Base-by-base conservation (phyloP, 257 asterid genomes). In the Solanum lycopersicoides region DNA sequence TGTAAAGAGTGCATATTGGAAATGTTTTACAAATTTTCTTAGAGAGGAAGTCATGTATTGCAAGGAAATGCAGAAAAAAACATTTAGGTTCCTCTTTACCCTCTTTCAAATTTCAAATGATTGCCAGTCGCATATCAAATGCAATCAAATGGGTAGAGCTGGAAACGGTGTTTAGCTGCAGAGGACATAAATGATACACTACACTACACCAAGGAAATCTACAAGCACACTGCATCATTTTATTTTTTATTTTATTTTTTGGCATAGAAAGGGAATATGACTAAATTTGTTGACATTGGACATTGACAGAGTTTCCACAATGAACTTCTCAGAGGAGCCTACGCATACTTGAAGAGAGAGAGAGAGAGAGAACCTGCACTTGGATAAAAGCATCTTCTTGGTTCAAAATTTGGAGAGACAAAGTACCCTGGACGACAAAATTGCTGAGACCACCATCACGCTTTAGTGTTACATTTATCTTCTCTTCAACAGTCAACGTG, bases 301-400 rank as follows among this genome's bases (percentile, higher is more conserved):
- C 84, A 28, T n/a, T 42, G 83, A 13, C 37, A 42, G 11, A 47
- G 30, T 82, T 42, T 32, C 16, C 45, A 82, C 69, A 50, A 12
- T 50, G 15, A 80, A 25, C 30, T 80, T 30, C 30, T 45, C 20
- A 41, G 3, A 32, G 45, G 45, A 82, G 69, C 45, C 85, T 82
- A 42, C 32, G 85, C n/a, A 44, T 13, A 42, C 65, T 79, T 44
- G 45, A 12, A 63, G 75, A 84, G 63, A 84, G 23, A 53, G 63
- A 60, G 59, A 25, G 44, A 63, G 73, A 84, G 85, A 87, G 69
- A 85, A 96, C 99, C 99, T 96, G 98, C 91, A 96, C 98, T 92
- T 94, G 99, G 92, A 96, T 94, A 88, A 88, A 87, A 44, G 98
- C 99, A 90, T 96, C 98, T 60, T 96, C 98, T 90, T 92, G 98